phyloP scores from a whole-genome alignment of 805 yeast species.

The Monosporozyma unispora region DNA sequence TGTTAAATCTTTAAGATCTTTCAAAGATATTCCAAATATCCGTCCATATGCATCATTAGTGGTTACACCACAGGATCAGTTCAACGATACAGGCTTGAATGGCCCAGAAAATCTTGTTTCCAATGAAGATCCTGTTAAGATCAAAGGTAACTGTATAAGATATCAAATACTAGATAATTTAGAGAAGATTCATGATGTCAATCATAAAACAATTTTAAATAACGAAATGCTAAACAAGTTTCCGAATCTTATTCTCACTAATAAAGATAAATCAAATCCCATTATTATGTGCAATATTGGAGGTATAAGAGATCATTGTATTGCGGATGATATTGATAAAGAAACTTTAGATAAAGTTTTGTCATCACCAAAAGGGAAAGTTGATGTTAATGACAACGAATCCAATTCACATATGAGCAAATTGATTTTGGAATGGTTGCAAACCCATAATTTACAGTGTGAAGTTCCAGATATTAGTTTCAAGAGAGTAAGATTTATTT shows the following conservation, averaged over 20 bases:
- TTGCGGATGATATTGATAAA: constrained; percentile 8
- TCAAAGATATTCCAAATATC: constrained; percentile 12
- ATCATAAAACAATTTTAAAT: background rate
- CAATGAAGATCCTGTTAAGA: background rate
- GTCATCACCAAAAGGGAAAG: background rate
- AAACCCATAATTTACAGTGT: constrained; percentile 13
- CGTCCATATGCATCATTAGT: constrained; percentile 5
- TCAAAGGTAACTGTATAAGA: background rate
- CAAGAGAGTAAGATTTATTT: constrained; percentile 24
- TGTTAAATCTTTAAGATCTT: constrained; percentile 15
- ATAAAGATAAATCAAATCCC: constrained; percentile 7
- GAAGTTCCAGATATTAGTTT: constrained; percentile 11
- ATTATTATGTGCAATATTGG: constrained; percentile 28
- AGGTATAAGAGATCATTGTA: constrained; percentile 25
- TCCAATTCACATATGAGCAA: constrained; percentile 13
- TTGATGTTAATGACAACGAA: background rate
- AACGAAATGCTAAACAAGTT: constrained; percentile 13
- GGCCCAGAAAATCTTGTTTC: background rate
- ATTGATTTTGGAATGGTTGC: constrained; percentile 23
- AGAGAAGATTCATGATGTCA: background rate
- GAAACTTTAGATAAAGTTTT: background rate
- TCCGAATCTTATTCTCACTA: constrained; percentile 15
- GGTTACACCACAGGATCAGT: background rate
- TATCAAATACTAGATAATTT: background rate
- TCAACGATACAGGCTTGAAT: background rate